Evolutionary conservation across 768 basidiomycete species (phyloP), one percentile per base, ranked within the genome.

Genomic region (Daedaleopsis sinensis): DNA sequence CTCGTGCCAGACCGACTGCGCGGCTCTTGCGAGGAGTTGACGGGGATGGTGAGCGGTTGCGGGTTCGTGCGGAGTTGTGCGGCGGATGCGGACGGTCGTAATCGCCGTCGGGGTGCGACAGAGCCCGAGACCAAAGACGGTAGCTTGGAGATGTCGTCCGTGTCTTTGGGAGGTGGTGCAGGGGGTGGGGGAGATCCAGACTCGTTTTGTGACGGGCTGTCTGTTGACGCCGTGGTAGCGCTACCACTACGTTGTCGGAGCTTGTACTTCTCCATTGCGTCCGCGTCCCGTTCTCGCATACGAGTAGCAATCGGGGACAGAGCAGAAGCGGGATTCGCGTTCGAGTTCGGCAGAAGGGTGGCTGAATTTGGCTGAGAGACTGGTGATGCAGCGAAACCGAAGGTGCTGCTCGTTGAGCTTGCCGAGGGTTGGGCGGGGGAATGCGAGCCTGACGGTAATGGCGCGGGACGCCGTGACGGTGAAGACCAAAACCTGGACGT

Each of bases 241-340:
- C 91, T 92, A 52, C 90, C 92, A 70, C 91, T 94, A 58, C 93
- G 84, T 77, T 90, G 91, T 58, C 93, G 84, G 62, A 84, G 80
- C 71, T 92, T 79, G 71, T 93, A 94, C 68, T 93, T 91, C 72
- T 93, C 91, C 80, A 90, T 91, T 39, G 93, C 93, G 70, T 89
- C 90, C 19, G 92, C 92, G 70, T 94, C 93, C 59, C 86, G 82
- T 74, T 93, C 89, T 66, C 87, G 84, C 81, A 94, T 88, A 37
- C 91, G 89, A 67, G 79, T 88, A 32, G 88, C 90, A 59, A 94
- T 83, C 3, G 91, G 93, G 3, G 93, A 90, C 56, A 93, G 72
- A 23, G 84, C 84, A 46, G 82, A 81, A 19, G 77, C 71, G 24
- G 78, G 66, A 68, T 73, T 75, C 38, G 61, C 23, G 71, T 72